Evolutionary conservation across 257 asterid species (phyloP), one percentile per base, ranked within the genome.

Genomic region (Solanum paucissectum): DNA sequence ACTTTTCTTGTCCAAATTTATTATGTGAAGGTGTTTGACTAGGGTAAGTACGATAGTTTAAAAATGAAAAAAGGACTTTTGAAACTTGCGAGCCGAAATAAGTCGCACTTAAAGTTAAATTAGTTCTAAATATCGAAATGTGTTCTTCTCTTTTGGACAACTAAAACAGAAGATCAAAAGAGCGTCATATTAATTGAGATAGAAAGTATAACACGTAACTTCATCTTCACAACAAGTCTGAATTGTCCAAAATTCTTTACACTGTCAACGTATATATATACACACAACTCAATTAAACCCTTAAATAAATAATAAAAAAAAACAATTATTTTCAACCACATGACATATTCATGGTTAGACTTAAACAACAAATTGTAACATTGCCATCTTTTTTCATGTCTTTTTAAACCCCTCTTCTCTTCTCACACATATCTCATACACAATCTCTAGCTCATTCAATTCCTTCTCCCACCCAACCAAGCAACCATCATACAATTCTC

Each of bases 391-490:
- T 87, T 89, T 89, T 85, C 92, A 76, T 84, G 87, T 85, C 95
- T 92, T 93, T 94, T 92, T 95, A 93, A 90, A 93, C 92, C 94
- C 94, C 87, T 37, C 21, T 83, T 69, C 92, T 60, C 90, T 85
- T 88, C 44, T 7, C 46, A 21, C 77, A 55, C 85, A 37, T 71
- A 66, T 16, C 68, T 58, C 55, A 46, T 46, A 27, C 36, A 66
- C 21, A n/a, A 38, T 62, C 25, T 3, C 49, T 52, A 52, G 62
- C 62, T 62, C 88, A 44, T 83, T 64, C 88, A 64, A 64, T 37
- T 74, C 82, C 38, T 52, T 52, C 76, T 89, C 75, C 82, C n/a
- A n/a, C 68, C 84, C n/a, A 25, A 5, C 83, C 33, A n/a, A 21
- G 12, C 21, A 52, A 52, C 9, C 0, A 55, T 18, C 64, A 55